Evolutionary conservation across 2,329 filamentous ascomycete species (phyloP), one percentile per base, ranked within the genome.

Genomic region (Alternaria solani): DNA sequence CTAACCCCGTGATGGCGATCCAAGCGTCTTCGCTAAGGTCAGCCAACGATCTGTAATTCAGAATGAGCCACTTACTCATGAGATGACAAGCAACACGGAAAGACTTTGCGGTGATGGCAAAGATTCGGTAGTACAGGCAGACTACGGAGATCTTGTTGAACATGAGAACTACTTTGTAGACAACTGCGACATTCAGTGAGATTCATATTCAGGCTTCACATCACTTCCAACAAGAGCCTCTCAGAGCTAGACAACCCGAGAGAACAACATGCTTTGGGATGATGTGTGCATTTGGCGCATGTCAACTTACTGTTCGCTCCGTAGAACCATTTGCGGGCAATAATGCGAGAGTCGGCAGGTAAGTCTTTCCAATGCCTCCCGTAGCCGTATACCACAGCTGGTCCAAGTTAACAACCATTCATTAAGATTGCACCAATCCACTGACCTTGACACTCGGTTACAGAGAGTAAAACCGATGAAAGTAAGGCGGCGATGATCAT

Each of bases 141-240:
- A 76, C 64, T 28, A 78, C 71, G 4, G 75, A 74, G 7, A 73
- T 66, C 59, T 79, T 79, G 60, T 72, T 77, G 42, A 77, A 66
- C 59, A 69, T 72, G 34, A 80, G 63, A 7, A 73, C 75, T 20
- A 77, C 61, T 55, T 80, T 79, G 67, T 80, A 80, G 23, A 79
- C 61, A n/a, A 73, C 61, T 61, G 16, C 14, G 2, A 26, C 14
- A 6, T 46, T 62, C 20, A 62, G 55, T 30, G 42, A 23, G 4
- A 20, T 36, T n/a, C 46, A 28, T 23, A 23, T 30, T 36, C 30
- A 48, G 20, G 6, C 30, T 48, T 9, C 18, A 23, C 30, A 48
- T 12, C 18, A 48, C 23, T 30, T 48, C 2, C 46, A 25, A 20
- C 9, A n/a, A 34, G 32, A 25, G 30, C 9, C 8, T 34, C 20